A percentile compares a stretch with the other conserved stretches of the same genome.
Conservation (phyloP, 75 land plant genomes). For the Cryptomeria japonica region DNA sequence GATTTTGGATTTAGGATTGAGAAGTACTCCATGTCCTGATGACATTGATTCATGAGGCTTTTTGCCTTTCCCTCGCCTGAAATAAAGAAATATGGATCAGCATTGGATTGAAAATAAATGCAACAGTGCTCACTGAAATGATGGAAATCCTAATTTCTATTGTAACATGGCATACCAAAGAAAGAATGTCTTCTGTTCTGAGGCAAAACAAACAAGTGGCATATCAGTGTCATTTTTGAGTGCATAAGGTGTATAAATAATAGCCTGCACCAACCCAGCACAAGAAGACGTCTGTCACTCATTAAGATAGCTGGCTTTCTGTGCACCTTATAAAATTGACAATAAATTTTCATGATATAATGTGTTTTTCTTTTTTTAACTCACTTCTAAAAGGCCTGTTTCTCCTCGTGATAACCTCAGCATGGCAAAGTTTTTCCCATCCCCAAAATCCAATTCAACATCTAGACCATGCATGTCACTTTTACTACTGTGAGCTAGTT, state of each 20-base stretch:
- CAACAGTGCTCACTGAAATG: not conserved
- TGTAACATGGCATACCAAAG: conserved; percentile 29
- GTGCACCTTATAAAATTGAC: not conserved
- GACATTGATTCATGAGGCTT: conserved; percentile 7
- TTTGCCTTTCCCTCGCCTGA: conserved; percentile 20
- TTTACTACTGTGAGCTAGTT: conserved; percentile 48
- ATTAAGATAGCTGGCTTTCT: not conserved
- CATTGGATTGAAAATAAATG: not conserved
- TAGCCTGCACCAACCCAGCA: conserved; percentile 41
- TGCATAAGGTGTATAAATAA: conserved; percentile 62
- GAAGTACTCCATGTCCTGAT: conserved; percentile 36
- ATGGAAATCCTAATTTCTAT: not conserved
- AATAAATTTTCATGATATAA: not conserved
- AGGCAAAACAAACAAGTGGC: conserved; percentile 42
- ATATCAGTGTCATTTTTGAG: conserved; percentile 64
- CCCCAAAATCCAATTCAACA: conserved; percentile 71
- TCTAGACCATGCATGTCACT: conserved; percentile 47
- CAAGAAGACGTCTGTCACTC: not conserved
- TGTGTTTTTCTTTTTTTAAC: not conserved
- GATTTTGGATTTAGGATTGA: conserved; percentile 35
- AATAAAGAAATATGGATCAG: conserved; percentile 1
- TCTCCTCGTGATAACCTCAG: conserved; percentile 66
- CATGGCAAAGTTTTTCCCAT: conserved; percentile 57
- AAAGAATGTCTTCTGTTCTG: conserved; percentile 44
- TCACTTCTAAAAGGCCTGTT: conserved; percentile 78